Conservation (phyloP, 2,329 filamentous ascomycete genomes). For the Beauveria bassiana region DNA sequence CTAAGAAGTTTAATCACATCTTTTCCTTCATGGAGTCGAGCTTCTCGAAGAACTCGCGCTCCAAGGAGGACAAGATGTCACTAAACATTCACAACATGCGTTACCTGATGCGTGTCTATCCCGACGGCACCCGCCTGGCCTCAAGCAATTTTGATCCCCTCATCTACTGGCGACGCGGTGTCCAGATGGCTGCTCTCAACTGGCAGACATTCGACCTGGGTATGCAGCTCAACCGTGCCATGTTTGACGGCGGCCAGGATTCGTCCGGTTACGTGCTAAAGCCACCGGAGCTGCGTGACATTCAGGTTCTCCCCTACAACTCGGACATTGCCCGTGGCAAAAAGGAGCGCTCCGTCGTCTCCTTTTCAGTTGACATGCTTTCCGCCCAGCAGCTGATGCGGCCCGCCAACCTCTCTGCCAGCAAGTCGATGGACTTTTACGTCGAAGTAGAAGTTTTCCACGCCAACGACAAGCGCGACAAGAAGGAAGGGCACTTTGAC, state of each 20-base stretch:
- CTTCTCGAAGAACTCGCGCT: conserved; percentile 73
- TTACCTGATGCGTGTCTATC: conserved; percentile 90
- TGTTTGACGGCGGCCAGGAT: conserved; percentile 88
- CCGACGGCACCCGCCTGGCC: conserved; percentile 68
- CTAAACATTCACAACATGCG: conserved; percentile 87
- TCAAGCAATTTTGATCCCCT: conserved; percentile 95
- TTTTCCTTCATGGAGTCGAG: conserved; percentile 90
- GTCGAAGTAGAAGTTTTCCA: conserved; percentile 93
- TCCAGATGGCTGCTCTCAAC: conserved; percentile 96
- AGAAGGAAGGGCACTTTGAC: conserved; percentile 63
- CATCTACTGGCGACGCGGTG: conserved; percentile 87
- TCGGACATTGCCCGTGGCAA: conserved; percentile 49
- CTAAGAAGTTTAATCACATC: conserved; percentile 86
- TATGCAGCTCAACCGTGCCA: conserved; percentile 94
- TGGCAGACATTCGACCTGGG: conserved; percentile 97
- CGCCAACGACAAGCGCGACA: conserved; percentile 87
- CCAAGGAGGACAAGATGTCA: conserved; percentile 65
- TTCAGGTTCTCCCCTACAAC: conserved; percentile 49
- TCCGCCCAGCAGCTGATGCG: conserved; percentile 93
- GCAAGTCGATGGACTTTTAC: conserved; percentile 79
- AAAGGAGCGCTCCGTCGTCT: conserved; percentile 72
- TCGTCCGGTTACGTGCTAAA: conserved; percentile 90
- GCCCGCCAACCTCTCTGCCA: conserved; percentile 62
- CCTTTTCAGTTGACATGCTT: conserved; percentile 79
- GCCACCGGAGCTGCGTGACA: conserved; percentile 73